Evolutionary conservation across 2,329 filamentous ascomycete species (phyloP), one percentile per base, ranked within the genome.

Genomic region (Fusarium clavum): DNA sequence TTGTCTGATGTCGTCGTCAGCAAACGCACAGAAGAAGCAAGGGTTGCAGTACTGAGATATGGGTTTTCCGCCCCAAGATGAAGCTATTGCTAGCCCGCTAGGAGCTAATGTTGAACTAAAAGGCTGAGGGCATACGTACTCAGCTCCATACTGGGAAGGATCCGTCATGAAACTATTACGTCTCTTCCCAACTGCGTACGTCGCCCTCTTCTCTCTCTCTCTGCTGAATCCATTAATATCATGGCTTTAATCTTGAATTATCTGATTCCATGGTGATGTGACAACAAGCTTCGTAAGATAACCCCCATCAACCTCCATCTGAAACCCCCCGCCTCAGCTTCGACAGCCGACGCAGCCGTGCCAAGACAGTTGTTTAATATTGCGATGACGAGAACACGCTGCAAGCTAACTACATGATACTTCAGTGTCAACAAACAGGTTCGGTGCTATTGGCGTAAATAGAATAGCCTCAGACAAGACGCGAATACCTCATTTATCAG

Each of bases 101-200:
- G 34, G n/a, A 16, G n/a, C 29, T 32, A 49, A 49, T 14, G 30
- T 41, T 49, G 40, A 13, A 53, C 53, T 44, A 59, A 48, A 40
- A 47, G 29, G 29, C n/a, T 44, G 22, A 61, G 30, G n/a, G 62
- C 63, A 48, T 67, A 66, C 63, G 63, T 66, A 61, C 43, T 61
- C 44, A 41, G 48, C 55, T 48, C 63, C 63, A 67, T 66, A 66
- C 32, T 18, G n/a, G 32, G 29, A 61, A 38, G 30, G 63, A 60
- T 47, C 38, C 38, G 8, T 61, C 48, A 48, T 66, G 62, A 67
- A 61, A 67, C 62, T 66, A 66, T 66, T 66, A 66, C 63, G 63
- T 66, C 63, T 66, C 20, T 25, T 44, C 40, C 25, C 38, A 38
- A 34, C 43, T 66, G 44, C 38, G 27, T 66, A 66, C 61, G 63